A percentile compares a stretch with the other conserved stretches of the same genome.
Conservation (phyloP, 495 filamentous ascomycete species). For the Neurospora terricola region DNA sequence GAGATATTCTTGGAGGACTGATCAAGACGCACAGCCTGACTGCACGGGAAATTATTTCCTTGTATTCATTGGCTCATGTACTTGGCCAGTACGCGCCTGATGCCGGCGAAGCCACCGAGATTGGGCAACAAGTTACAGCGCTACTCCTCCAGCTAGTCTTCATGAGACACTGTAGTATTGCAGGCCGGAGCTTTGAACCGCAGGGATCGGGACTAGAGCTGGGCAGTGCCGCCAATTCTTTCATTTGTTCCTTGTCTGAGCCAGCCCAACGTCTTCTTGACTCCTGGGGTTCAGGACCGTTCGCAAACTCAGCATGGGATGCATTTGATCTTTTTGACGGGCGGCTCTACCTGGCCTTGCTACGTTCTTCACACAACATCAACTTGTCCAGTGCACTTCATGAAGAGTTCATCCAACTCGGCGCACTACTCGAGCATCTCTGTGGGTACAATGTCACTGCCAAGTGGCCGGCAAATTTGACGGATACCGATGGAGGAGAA, state of each 20-base stretch:
- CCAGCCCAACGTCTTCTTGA: background rate
- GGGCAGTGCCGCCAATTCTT: constrained; percentile 6
- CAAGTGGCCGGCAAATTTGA: background rate
- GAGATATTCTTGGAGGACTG: background rate
- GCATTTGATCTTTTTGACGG: constrained; percentile 58
- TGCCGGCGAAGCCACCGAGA: background rate
- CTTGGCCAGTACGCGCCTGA: background rate
- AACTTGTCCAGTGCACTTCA: constrained; percentile 9
- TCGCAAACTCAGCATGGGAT: constrained; percentile 28
- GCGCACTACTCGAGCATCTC: constrained; percentile 14
- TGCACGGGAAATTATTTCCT: constrained; percentile 7
- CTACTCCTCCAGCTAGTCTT: constrained; percentile 24
- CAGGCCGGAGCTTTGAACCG: constrained; percentile 14
- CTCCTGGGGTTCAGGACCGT: constrained; percentile 4
- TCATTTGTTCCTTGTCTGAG: background rate
- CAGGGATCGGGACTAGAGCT: background rate
- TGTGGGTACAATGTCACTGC: constrained; percentile 14
- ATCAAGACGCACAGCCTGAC: constrained; percentile 1
- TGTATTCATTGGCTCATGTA: constrained; percentile 7
- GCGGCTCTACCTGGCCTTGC: constrained; percentile 34
- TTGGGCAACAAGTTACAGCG: constrained; percentile 7
- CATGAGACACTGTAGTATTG: constrained; percentile 15
- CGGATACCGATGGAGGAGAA: background rate
- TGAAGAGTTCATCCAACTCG: background rate
- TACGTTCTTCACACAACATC: constrained; percentile 4